These are phyloP conservation scores for Stenocarpella maydis DNA, from an alignment of 2,329 filamentous ascomycete species.

Conservation along the genomic window DNA sequence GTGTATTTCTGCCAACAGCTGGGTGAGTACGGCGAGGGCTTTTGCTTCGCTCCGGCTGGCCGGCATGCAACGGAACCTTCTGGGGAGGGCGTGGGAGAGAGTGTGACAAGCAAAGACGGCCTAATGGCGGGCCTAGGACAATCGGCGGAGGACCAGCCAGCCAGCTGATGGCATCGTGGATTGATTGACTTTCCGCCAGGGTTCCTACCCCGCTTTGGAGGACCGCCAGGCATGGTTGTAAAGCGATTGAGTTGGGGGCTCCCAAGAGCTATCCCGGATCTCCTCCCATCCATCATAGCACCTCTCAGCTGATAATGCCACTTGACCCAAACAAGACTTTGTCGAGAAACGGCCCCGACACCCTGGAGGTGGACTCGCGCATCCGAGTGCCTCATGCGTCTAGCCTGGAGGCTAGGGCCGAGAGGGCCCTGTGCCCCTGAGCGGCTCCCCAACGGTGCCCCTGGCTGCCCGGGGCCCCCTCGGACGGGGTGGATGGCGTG, in stretches of 20 bases:
- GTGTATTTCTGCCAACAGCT: neutral
- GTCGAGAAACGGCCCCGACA: conserved; percentile 10
- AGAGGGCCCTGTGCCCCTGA: neutral
- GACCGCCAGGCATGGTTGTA: conserved; percentile 18
- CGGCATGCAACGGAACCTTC: neutral
- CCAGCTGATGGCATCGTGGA: conserved; percentile 25
- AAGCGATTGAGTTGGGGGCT: conserved; percentile 24
- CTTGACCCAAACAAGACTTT: conserved; percentile 24
- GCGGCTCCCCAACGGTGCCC: conserved; percentile 21
- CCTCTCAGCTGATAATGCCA: conserved; percentile 19
- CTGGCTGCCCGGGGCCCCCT: neutral
- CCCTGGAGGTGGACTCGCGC: conserved; percentile 17
- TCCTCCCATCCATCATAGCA: conserved; percentile 5
- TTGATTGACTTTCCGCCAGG: conserved; percentile 25
- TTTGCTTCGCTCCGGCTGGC: neutral
- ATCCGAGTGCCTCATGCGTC: conserved; percentile 17
- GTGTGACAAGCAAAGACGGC: neutral
- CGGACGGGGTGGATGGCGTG: neutral
- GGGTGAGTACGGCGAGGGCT: neutral
- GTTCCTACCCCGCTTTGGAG: conserved; percentile 21
- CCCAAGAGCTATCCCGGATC: conserved; percentile 6
- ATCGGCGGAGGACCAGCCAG: neutral
- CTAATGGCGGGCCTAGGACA: neutral
- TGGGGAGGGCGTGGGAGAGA: neutral
- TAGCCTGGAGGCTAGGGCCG: neutral